Evolutionary conservation across 2,329 filamentous ascomycete species (phyloP).

Genomic region (Incumbomyces lentus): DNA sequence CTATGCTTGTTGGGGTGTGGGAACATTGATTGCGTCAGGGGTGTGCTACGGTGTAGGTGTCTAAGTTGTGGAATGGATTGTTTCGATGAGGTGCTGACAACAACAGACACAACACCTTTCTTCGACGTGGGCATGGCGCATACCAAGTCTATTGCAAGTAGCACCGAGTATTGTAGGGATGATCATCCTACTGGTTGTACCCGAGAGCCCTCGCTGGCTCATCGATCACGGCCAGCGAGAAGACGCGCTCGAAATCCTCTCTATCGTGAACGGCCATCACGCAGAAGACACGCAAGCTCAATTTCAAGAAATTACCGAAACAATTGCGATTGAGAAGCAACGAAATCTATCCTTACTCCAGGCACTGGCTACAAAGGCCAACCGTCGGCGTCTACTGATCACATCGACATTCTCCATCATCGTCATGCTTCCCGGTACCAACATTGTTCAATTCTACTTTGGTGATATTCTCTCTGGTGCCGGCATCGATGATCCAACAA

Average conservation of each 20-base stretch:
- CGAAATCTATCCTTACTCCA: constrained; percentile 14
- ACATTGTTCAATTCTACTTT: constrained; percentile 35
- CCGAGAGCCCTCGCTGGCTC: constrained; percentile 52
- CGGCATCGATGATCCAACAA: constrained; percentile 34
- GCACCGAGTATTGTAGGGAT: constrained; percentile 38
- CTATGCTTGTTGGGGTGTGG: constrained; percentile 13
- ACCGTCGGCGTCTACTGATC: constrained; percentile 31
- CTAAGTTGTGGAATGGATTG: not conserved
- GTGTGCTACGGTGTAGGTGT: constrained; percentile 12
- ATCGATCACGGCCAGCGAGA: constrained; percentile 34
- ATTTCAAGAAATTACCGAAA: constrained; percentile 40
- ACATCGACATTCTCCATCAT: constrained; percentile 28
- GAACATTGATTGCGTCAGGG: constrained; percentile 12
- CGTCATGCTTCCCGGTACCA: constrained; percentile 26
- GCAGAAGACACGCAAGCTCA: constrained; percentile 20
- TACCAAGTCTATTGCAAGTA: constrained; percentile 45
- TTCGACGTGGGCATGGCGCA: constrained; percentile 39
- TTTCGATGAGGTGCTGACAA: not conserved
- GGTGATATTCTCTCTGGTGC: constrained; percentile 35
- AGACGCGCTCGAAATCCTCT: constrained; percentile 34
- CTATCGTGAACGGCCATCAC: constrained; percentile 28
- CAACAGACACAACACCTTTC: constrained; percentile 11
- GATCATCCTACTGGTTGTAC: constrained; percentile 40
- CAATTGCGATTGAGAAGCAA: constrained; percentile 37
- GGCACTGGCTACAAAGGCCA: constrained; percentile 22